Evolutionary conservation across 768 basidiomycete genomes (phyloP).

Genomic region (Boletus insuetus): DNA sequence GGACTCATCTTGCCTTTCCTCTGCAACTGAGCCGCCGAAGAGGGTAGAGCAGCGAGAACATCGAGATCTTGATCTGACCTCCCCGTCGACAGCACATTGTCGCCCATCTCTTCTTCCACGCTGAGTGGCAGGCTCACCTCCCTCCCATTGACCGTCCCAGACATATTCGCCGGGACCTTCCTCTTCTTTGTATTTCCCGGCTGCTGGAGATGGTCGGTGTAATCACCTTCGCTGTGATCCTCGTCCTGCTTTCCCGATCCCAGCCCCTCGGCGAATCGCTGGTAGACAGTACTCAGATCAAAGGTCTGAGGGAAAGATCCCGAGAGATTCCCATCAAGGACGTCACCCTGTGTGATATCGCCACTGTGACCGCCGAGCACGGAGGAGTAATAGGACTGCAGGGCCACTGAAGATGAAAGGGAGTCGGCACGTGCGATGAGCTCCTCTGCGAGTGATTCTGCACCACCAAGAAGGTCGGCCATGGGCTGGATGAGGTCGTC

Average conservation of each 20-base stretch:
- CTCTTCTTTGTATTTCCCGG: constrained; percentile 87
- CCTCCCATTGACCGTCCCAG: constrained; percentile 40
- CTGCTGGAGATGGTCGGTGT: constrained; percentile 66
- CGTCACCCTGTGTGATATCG: constrained; percentile 36
- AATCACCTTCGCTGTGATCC: constrained; percentile 58
- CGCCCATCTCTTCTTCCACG: constrained; percentile 41
- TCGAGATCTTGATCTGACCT: constrained; percentile 27
- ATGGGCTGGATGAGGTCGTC: constrained; percentile 31
- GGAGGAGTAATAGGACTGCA: constrained; percentile 65
- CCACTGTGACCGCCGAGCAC: constrained; percentile 46
- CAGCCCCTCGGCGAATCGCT: constrained; percentile 23
- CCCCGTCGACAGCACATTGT: constrained; percentile 26
- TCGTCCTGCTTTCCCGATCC: constrained; percentile 43
- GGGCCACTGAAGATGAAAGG: constrained; percentile 55
- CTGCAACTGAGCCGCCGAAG: constrained; percentile 18
- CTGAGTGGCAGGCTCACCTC: constrained; percentile 42
- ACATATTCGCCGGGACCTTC: constrained; percentile 71
- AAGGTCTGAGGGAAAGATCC: constrained; percentile 25
- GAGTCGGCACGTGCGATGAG: constrained; percentile 56
- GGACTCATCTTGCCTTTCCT: constrained; percentile 50
- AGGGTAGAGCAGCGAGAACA: constrained; percentile 15
- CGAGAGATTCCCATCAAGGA: constrained; percentile 13
- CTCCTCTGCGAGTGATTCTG: constrained; percentile 53
- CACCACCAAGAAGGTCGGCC: constrained; percentile 36
- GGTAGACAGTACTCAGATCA: constrained; percentile 28